phyloP scores from a whole-genome alignment of 2,329 filamentous ascomycete species.

The Macrophomina pseudophaseolina region DNA sequence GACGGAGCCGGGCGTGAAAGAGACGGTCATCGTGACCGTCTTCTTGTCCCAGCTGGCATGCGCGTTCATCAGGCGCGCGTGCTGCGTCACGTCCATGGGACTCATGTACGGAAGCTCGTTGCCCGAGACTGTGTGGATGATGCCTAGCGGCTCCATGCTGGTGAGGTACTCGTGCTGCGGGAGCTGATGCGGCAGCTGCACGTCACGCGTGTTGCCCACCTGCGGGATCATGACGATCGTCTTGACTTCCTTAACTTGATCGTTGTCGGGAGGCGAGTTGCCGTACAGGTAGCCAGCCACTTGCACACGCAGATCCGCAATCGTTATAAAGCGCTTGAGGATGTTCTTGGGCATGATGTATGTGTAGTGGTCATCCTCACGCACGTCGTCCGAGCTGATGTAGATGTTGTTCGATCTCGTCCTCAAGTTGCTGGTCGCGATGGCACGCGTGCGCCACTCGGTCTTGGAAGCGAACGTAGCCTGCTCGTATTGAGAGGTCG shows the following conservation, averaged over 20 bases:
- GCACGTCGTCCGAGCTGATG: slow-evolving; percentile 93
- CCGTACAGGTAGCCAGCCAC: slow-evolving; percentile 97
- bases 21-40: slow-evolving; percentile 92
- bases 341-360: slow-evolving; percentile 99
- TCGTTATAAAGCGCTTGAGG: slow-evolving; percentile 96
- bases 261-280: slow-evolving; percentile 88
- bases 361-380: slow-evolving; percentile 84
- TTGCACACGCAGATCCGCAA: slow-evolving; percentile 94
- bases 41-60: slow-evolving; percentile 85
- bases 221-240: slow-evolving; percentile 98
- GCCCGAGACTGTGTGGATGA: slow-evolving; percentile 94
- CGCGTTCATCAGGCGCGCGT: slow-evolving; percentile 84
- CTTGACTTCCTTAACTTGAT: slow-evolving; percentile 94
- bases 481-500: slow-evolving; percentile 96
- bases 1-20: slow-evolving; percentile 95
- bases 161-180: slow-evolving; percentile 91
- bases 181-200: slow-evolving; percentile 86
- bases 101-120: slow-evolving; percentile 98
- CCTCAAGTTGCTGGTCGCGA: slow-evolving; percentile 92
- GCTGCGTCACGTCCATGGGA: slow-evolving; percentile 90
- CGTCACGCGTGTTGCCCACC: slow-evolving; percentile 88
- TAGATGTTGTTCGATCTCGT: slow-evolving; percentile 98
- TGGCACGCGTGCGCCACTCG: slow-evolving; percentile 95
- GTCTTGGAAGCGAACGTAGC: slow-evolving; percentile 98
- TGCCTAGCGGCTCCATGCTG: slow-evolving; percentile 84